Conservation (phyloP, 768 basidiomycete species). For the Lactarius sp. region DNA sequence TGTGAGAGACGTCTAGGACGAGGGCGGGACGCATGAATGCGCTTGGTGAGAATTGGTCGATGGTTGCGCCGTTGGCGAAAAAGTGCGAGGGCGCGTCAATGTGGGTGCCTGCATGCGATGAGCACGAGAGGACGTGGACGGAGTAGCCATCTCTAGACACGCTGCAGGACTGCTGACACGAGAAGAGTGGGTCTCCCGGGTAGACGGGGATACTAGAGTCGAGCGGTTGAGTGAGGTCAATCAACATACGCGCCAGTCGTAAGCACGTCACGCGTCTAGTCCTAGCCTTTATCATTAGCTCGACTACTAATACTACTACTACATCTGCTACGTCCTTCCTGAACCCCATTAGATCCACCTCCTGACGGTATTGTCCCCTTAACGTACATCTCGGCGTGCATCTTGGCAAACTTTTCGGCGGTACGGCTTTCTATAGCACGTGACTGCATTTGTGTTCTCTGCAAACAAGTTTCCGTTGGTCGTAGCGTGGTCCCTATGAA, state of each 20-base stretch:
- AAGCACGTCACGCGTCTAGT: neutral
- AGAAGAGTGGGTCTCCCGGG: slow-evolving; percentile 31
- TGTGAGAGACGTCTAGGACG: slow-evolving; percentile 29
- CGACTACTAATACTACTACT: slow-evolving; percentile 8
- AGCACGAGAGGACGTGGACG: slow-evolving; percentile 26
- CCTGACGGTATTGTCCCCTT: slow-evolving; percentile 7
- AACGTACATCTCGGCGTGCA: slow-evolving; percentile 25
- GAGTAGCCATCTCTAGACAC: slow-evolving; percentile 28
- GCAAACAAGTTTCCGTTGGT: neutral
- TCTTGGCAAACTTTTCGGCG: slow-evolving; percentile 20
- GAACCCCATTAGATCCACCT: slow-evolving; percentile 2
- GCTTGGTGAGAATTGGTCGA: slow-evolving; percentile 29
- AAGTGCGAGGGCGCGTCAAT: slow-evolving; percentile 32
- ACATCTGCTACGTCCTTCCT: slow-evolving; percentile 18
- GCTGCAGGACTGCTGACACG: slow-evolving; percentile 16
- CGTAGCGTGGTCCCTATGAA: neutral
- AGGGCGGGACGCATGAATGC: slow-evolving; percentile 28
- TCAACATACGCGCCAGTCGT: slow-evolving; percentile 8
- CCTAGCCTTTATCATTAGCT: slow-evolving; percentile 8
- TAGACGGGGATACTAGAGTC: slow-evolving; percentile 24
- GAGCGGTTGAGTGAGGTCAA: slow-evolving; percentile 26
- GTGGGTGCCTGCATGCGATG: slow-evolving; percentile 32
- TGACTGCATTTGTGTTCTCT: slow-evolving; percentile 24
- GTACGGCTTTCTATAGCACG: slow-evolving; percentile 22
- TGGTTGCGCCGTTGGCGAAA: slow-evolving; percentile 24